Evolutionary conservation across 768 basidiomycete genomes (phyloP).

Genomic region (Kwoniella newhampshirensis): DNA sequence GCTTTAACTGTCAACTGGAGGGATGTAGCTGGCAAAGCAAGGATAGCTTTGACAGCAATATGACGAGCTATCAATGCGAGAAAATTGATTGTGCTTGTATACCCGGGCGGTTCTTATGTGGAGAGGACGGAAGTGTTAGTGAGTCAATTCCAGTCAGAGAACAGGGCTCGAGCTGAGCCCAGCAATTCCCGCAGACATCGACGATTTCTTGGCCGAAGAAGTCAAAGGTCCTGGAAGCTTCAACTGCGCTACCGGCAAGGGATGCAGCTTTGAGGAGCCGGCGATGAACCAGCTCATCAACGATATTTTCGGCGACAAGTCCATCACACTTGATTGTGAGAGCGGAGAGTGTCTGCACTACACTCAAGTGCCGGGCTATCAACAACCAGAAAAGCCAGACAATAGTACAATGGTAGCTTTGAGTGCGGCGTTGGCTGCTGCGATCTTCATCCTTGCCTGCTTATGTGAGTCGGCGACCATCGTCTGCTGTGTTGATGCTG

Average conservation of each 20-base stretch:
- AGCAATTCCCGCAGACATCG: constrained; percentile 66
- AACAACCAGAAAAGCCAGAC: constrained; percentile 79
- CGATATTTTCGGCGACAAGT: constrained; percentile 86
- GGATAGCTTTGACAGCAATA: constrained; percentile 57
- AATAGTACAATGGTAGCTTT: constrained; percentile 78
- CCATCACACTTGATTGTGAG: constrained; percentile 80
- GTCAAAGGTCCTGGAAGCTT: constrained; percentile 90
- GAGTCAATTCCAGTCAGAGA: constrained; percentile 46
- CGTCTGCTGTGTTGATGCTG: too few relatives aligned
- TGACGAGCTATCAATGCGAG: constrained; percentile 75
- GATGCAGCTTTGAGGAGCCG: constrained; percentile 89
- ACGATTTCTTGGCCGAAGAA: constrained; percentile 83
- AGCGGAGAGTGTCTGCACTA: constrained; percentile 93
- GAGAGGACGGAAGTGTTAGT: constrained; percentile 92
- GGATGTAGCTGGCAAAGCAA: constrained; percentile 59
- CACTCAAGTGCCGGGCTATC: constrained; percentile 91
- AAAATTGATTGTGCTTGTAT: constrained; percentile 87
- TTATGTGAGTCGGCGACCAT: constrained; percentile 59
- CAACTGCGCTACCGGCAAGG: constrained; percentile 67
- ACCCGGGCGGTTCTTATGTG: constrained; percentile 91
- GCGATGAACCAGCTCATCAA: constrained; percentile 95
- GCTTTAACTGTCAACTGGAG: constrained; percentile 88
- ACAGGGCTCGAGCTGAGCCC: constrained; percentile 1
- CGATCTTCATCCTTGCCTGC: constrained; percentile 67
- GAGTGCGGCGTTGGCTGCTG: constrained; percentile 73